These are phyloP conservation scores for Abortiporus biennis DNA, from an alignment of 1,284 basidiomycete genomes.

Conservation along the genomic window DNA sequence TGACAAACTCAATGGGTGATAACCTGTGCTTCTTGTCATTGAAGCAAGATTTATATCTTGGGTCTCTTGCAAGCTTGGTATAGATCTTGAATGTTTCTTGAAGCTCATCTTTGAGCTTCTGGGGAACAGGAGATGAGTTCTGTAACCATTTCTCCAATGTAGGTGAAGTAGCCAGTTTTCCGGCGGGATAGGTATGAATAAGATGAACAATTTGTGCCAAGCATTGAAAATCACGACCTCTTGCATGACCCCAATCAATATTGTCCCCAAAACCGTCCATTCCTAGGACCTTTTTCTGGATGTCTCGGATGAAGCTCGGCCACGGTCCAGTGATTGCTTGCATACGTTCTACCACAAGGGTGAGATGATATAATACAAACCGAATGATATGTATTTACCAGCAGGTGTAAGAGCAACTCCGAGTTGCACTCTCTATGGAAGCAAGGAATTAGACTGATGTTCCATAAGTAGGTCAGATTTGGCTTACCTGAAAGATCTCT, in stretches of 20 bases:
- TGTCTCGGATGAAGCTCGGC: slow-evolving; percentile 44
- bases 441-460: neutral
- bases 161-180: slow-evolving; percentile 25
- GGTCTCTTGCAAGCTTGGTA: slow-evolving; percentile 30
- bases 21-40: slow-evolving; percentile 32
- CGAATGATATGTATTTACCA: slow-evolving; percentile 20
- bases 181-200: slow-evolving; percentile 37
- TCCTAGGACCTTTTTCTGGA: slow-evolving; percentile 38
- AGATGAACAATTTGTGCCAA: slow-evolving; percentile 46
- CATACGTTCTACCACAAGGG: slow-evolving; percentile 45
- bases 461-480: too few species aligned
- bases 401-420: slow-evolving; percentile 75
- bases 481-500: slow-evolving; percentile 43
- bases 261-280: slow-evolving; percentile 30
- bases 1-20: slow-evolving; percentile 59
- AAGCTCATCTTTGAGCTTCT: slow-evolving; percentile 29
- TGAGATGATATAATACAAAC: slow-evolving; percentile 1
- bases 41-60: slow-evolving; percentile 22
- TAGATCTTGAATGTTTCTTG: slow-evolving; percentile 40
- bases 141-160: slow-evolving; percentile 53
- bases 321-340: slow-evolving; percentile 53
- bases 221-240: slow-evolving; percentile 60
- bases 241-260: slow-evolving; percentile 53
- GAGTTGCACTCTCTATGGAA: slow-evolving; percentile 59
- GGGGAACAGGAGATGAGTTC: slow-evolving; percentile 24